Evolutionary conservation across 345 rosid genomes (phyloP).

Genomic region (Eucalyptus sideroxylon): DNA sequence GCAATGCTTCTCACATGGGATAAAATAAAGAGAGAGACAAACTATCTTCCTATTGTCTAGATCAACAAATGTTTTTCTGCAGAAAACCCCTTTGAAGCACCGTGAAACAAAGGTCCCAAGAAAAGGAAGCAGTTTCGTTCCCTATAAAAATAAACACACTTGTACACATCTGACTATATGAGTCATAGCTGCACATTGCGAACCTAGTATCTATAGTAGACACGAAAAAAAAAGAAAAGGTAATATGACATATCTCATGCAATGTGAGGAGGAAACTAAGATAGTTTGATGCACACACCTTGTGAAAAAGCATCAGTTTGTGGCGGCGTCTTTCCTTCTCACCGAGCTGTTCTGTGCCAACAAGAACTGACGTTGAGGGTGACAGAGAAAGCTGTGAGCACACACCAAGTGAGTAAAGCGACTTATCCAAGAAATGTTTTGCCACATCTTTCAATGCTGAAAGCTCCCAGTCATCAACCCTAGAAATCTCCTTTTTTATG

Average conservation of each 20-base stretch:
- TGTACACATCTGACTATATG: background rate
- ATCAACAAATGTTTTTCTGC: background rate
- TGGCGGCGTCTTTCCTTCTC: constrained; percentile 36
- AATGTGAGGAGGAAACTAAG: background rate
- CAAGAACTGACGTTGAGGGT: constrained; percentile 33
- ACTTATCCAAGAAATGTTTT: constrained; percentile 60
- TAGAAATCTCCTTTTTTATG: constrained; percentile 39
- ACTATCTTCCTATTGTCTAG: background rate
- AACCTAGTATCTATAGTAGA: background rate
- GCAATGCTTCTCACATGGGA: background rate
- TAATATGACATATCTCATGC: background rate
- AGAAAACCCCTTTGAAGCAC: background rate
- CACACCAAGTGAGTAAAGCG: constrained; percentile 54
- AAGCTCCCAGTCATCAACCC: constrained; percentile 38
- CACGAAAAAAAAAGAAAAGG: background rate
- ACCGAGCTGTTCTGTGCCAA: constrained; percentile 47
- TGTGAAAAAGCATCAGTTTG: constrained; percentile 58
- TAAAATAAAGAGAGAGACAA: background rate
- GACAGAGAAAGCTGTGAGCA: constrained; percentile 47
- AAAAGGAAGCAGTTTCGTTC: background rate
- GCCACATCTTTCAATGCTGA: constrained; percentile 34
- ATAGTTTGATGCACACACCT: constrained; percentile 20
- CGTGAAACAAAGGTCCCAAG: background rate
- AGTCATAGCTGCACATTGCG: background rate
- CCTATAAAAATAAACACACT: background rate